Percentiles rank a stretch among this genome's conserved stretches.
Evolutionary conservation across 2,329 filamentous ascomycete genomes (phyloP).

Genomic region (Tympanopsis confertula): DNA sequence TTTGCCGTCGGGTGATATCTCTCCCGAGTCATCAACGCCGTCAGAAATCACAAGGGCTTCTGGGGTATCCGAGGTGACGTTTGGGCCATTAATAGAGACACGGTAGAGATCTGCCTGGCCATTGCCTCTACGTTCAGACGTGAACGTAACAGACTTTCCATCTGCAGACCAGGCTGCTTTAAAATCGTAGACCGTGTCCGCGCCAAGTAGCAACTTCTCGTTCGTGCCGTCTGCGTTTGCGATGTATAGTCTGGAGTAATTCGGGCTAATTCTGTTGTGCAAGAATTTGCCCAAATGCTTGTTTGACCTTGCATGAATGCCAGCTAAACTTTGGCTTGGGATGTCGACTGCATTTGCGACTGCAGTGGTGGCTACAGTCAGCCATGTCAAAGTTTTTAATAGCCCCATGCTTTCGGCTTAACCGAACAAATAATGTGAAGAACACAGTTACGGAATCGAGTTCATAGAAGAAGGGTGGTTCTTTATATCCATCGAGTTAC

Average conservation of each 20-base stretch:
- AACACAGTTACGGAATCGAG: no score
- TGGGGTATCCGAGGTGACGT: slow-evolving; percentile 15
- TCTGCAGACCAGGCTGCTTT: slow-evolving; percentile 5
- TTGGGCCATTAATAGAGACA: slow-evolving; percentile 3
- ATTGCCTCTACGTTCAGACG: slow-evolving; percentile 5
- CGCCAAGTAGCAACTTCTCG: neutral
- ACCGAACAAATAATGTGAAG: no score
- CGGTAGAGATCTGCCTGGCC: slow-evolving; percentile 6
- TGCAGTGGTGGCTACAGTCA: no score
- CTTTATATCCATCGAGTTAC: no score
- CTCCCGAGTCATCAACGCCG: slow-evolving; percentile 17
- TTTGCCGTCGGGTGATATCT: slow-evolving; percentile 24
- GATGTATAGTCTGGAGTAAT: neutral
- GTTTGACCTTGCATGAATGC: no score
- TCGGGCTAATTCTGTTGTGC: neutral
- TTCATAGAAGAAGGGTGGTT: no score
- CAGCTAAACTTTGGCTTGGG: no score
- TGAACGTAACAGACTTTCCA: slow-evolving; percentile 5
- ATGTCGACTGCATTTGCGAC: no score
- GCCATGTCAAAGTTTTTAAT: no score
- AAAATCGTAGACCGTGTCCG: slow-evolving; percentile 5
- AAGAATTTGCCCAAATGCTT: slow-evolving; percentile 2
- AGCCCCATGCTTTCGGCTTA: no score
- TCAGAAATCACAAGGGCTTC: neutral
- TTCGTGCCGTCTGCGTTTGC: neutral